phyloP scores from a whole-genome alignment of 2,329 filamentous ascomycete species.

The Grosmannia huntii region DNA sequence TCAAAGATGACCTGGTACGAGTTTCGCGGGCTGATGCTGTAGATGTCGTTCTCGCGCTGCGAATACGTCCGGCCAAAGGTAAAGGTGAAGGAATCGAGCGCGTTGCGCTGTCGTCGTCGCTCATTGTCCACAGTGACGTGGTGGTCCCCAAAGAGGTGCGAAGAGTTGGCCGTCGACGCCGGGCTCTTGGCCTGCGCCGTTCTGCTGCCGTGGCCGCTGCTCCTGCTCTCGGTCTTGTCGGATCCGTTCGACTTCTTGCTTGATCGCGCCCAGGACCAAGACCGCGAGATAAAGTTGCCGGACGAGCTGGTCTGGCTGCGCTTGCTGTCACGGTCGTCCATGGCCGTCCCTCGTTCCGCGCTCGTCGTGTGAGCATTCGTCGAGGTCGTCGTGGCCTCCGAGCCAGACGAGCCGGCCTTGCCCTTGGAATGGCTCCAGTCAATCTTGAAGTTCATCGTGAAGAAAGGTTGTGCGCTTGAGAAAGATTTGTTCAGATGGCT shows the following conservation, averaged over 20 bases:
- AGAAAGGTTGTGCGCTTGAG: no score
- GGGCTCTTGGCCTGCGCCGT: neutral
- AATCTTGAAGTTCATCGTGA: constrained; percentile 12
- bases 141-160: no score
- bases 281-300: neutral
- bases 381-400: neutral
- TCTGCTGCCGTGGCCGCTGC: neutral
- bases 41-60: constrained; percentile 10
- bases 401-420: constrained; percentile 6
- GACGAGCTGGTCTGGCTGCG: neutral
- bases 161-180: neutral
- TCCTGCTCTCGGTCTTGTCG: neutral
- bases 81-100: constrained; percentile 31
- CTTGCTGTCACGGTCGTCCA: neutral
- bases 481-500: neutral
- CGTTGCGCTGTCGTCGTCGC: constrained; percentile 31
- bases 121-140: constrained; percentile 8
- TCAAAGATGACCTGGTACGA: constrained; percentile 23
- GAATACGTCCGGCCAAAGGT: constrained; percentile 25
- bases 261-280: constrained; percentile 7
- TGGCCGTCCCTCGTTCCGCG: neutral
- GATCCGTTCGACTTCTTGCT: constrained; percentile 1
- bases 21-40: constrained; percentile 31
- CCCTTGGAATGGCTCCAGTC: constrained; percentile 10
- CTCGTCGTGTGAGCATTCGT: neutral